phyloP scores from a whole-genome alignment of 345 rosid species.

The Eucalyptus brandiana region DNA sequence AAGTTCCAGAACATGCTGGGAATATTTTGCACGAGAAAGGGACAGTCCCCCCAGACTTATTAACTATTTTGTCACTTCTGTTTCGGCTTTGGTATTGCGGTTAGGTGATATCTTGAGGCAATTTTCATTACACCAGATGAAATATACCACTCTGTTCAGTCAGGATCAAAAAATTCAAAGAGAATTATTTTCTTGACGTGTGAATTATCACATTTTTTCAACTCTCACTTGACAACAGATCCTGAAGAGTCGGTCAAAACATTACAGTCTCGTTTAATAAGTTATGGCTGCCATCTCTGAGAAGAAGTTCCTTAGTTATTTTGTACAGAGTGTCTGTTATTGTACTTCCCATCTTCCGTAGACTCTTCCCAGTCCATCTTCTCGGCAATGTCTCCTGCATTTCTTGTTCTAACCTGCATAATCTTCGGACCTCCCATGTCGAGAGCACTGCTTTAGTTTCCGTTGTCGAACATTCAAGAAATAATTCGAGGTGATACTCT shows the following conservation, averaged over 20 bases:
- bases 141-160: background rate
- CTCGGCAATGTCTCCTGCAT: background rate
- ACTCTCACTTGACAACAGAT: rapidly evolving
- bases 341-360: background rate
- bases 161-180: background rate
- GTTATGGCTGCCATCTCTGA: background rate
- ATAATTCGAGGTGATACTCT: background rate
- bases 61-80: background rate
- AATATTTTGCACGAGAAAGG: background rate
- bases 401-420: background rate
- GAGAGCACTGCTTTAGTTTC: background rate
- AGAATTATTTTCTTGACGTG: background rate
- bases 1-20: background rate
- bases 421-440: background rate
- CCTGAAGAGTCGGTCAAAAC: background rate
- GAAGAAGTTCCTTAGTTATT: background rate
- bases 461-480: rapidly evolving
- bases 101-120: background rate
- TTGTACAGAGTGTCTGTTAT: background rate
- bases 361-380: background rate
- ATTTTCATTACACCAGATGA: background rate
- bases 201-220: too few relatives aligned
- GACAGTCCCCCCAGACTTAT: background rate
- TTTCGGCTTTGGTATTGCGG: background rate
- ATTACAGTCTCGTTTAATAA: background rate